These are phyloP conservation scores for Arachnopeziza araneosa DNA, from an alignment of 2,329 filamentous ascomycete species.

Conservation along the genomic window DNA sequence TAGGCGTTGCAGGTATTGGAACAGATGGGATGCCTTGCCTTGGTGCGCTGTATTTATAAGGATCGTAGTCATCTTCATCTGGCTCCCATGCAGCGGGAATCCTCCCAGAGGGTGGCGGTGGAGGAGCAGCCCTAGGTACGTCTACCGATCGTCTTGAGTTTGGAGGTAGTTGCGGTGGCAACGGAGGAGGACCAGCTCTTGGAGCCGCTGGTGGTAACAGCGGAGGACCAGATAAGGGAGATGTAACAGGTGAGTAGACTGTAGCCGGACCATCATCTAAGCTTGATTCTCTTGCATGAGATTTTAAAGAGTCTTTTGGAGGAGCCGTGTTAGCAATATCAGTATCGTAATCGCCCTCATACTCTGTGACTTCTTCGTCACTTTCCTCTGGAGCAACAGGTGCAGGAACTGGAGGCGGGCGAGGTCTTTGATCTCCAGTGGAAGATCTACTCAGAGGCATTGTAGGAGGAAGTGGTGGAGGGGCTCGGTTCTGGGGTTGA, in stretches of 20 bases:
- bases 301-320: constrained; percentile 86
- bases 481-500: constrained; percentile 53
- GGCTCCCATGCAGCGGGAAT: constrained; percentile 46
- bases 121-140: constrained; percentile 60
- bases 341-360: constrained; percentile 96
- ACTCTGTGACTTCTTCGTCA: constrained; percentile 77
- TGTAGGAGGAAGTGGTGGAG: constrained; percentile 58
- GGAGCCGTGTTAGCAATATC: constrained; percentile 93
- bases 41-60: constrained; percentile 49
- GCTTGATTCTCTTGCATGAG: constrained; percentile 72
- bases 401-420: constrained; percentile 38
- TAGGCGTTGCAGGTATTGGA: constrained; percentile 11
- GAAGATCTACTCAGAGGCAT: constrained; percentile 50
- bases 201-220: constrained; percentile 52
- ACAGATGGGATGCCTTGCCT: constrained; percentile 4
- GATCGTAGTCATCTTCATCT: constrained; percentile 67
- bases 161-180: constrained; percentile 54
- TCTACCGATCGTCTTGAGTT: constrained; percentile 59
- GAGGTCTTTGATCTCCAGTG: constrained; percentile 47
- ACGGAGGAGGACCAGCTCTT: constrained; percentile 57
- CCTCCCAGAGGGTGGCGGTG: constrained; percentile 41
- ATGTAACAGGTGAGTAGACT: constrained; percentile 37
- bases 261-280: constrained; percentile 60
- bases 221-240: constrained; percentile 39
- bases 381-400: constrained; percentile 42